Base-by-base conservation (phyloP, 768 basidiomycete species). In the Amanita subjunquillea region DNA sequence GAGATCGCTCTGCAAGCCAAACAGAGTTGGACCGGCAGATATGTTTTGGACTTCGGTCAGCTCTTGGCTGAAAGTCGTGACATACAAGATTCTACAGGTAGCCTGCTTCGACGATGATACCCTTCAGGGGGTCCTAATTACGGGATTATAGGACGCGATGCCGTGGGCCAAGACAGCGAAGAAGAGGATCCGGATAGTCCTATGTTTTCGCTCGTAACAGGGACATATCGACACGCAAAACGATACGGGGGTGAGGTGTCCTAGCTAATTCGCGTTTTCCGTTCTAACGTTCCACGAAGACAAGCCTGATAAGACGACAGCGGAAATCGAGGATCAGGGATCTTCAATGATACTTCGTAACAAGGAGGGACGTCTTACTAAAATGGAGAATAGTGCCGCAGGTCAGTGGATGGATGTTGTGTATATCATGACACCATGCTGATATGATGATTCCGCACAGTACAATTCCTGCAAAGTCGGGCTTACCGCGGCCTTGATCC, bases 161-260 rank as follows among this genome's bases (percentile, higher is more conserved):
- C 38, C 13, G 50, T 27, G 0, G 37, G 38, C 3, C 58, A 66
- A 6, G 60, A 59, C 1, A 67, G 60, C 4, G 67, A 32, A 2
- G 76, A 73, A 1, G 71, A 66, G 20, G 87, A 91, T 59, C 65
- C 69, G 4, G 90, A 91, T 55, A 74, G 72, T 51, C 93, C 93
- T 0, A 74, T 81, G 12, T 97, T 95, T 65, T 96, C 93, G 0
- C 76, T 93, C 2, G 68, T 87, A 2, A 92, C 87, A 0, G 95
- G 95, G 10, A 87, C 77, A 55, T 95, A 94, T 62, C 74, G 92
- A 22, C 82, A 89, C 27, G 75, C 82, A 13, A 87, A 82, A 62
- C 78, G 77, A 8, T 92, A 83, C 56, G 79, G 80, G 39, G 57
- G 64, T 65, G 45, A 56, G 61, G 37, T 46, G 10, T 22, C 47